Percentiles rank a stretch among this genome's conserved stretches.
These are phyloP conservation scores for Sordariomycetes sp. DNA, from an alignment of 2,329 filamentous ascomycete species.

Conservation along the genomic window DNA sequence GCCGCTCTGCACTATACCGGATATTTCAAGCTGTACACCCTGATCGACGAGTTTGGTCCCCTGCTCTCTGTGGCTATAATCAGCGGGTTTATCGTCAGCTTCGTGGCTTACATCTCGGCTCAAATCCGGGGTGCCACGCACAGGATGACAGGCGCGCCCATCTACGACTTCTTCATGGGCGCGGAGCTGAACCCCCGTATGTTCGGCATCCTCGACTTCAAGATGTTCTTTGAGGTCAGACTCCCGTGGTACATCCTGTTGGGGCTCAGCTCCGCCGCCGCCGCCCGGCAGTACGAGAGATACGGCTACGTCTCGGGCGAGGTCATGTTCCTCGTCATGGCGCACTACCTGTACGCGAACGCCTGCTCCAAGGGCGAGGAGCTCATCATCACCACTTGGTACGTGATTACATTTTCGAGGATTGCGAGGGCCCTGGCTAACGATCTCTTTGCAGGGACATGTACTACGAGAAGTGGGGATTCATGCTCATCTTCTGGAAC, in stretches of 20 bases:
- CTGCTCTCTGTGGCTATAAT: conserved; percentile 88
- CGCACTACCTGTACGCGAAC: conserved; percentile 86
- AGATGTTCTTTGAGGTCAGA: conserved; percentile 94
- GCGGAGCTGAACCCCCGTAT: conserved; percentile 82
- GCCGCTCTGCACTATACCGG: conserved; percentile 70
- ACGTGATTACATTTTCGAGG: conserved; percentile 10
- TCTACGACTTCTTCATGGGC: conserved; percentile 93
- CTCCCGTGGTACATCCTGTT: conserved; percentile 89
- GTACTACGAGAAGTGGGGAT: conserved; percentile 95
- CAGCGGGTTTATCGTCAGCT: conserved; percentile 74
- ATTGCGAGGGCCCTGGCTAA: neutral
- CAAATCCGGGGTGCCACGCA: conserved; percentile 71
- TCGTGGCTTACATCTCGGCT: conserved; percentile 81
- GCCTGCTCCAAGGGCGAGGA: conserved; percentile 89
- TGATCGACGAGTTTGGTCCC: conserved; percentile 92
- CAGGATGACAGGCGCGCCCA: conserved; percentile 77
- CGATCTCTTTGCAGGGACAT: conserved; percentile 49
- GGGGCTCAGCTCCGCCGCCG: conserved; percentile 64
- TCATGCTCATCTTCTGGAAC: conserved; percentile 98
- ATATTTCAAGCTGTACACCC: conserved; percentile 78
- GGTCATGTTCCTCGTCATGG: conserved; percentile 74
- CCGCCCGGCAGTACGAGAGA: conserved; percentile 70
- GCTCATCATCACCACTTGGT: conserved; percentile 75
- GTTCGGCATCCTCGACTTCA: conserved; percentile 81
- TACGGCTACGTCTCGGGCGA: conserved; percentile 85